Evolutionary conservation across 768 basidiomycete species (phyloP).

Genomic region (Russula dissimulans): DNA sequence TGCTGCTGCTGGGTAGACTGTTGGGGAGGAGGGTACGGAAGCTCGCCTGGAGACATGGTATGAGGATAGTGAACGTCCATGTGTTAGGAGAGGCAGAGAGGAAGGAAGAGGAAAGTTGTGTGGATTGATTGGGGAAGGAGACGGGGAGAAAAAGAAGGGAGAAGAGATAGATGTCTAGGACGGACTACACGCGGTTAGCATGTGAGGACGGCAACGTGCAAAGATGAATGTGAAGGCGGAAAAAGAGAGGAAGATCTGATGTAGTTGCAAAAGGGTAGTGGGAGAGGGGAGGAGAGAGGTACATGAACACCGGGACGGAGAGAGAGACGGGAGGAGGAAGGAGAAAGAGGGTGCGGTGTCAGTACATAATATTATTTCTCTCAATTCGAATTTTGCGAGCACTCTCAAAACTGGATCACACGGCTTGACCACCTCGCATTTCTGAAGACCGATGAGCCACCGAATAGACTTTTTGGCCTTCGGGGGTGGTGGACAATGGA

Average conservation of each 20-base stretch:
- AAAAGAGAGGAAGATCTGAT: constrained; percentile 17
- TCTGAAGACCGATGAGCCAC: constrained; percentile 5
- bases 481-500: neutral
- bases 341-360: neutral
- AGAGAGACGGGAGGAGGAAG: neutral
- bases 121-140: constrained; percentile 7
- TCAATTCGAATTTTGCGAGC: neutral
- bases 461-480: constrained; percentile 17
- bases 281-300: constrained; percentile 1
- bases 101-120: constrained; percentile 3
- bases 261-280: neutral
- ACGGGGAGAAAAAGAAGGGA: constrained; percentile 2
- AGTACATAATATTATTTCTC: constrained; percentile 14
- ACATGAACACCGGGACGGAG: constrained; percentile 7
- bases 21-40: constrained; percentile 25
- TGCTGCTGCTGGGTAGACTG: constrained; percentile 14
- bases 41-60: constrained; percentile 24
- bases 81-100: constrained; percentile 7
- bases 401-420: neutral
- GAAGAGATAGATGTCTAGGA: constrained; percentile 10
- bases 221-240: constrained; percentile 12
- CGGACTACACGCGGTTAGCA: constrained; percentile 14
- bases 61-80: constrained; percentile 25
- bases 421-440: neutral
- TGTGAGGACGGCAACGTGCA: constrained; percentile 16